Evolutionary conservation across 2,329 filamentous ascomycete species (phyloP), one percentile per base, ranked within the genome.

Genomic region (Helicocarpus griseus): DNA sequence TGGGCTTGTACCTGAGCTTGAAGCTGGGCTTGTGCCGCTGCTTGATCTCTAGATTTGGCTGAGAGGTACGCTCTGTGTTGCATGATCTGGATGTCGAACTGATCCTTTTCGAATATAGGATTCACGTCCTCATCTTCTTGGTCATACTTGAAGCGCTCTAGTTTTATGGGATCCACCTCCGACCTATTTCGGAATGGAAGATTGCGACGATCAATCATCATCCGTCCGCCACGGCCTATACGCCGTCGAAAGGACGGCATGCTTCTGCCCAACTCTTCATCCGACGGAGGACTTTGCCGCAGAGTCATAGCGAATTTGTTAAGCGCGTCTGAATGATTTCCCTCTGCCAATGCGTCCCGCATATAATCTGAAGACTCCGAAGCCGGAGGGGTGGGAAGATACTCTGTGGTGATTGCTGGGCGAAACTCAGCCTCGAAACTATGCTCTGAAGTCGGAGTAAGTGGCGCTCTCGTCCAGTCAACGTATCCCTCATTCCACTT

Each of bases 401-500:
- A 86, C 63, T 87, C 82, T 40, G 83, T 83, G 63, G 83, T 87
- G 57, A 74, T 72, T 29, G 72, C 86, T 44, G 82, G 80, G 56
- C 85, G 79, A 74, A 88, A 90, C 57, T 79, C 79, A 53, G 77
- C 69, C 56, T 84, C 77, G 59, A 75, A 74, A 39, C 72, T 75
- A 58, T 80, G 76, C 53, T 88, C 85, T 62, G 81, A 76, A 40
- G 87, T 81, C 21, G 89, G 89, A 48, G 87, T 88, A 58, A 97
- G 79, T 48, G 91, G 89, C 58, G 85, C 83, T 72, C 85, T 83
- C 55, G 91, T 96, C 65, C 89, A 78, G 72, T 97, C 90, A 61
- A 94, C 80, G 73, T 88, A 89, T 63, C 87, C 86, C 61, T 87
- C 79, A 70, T 96, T 96, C 89, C 91, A 96, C 66, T 86, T 83